These are phyloP conservation scores for Cyanidioschyzon merolae DNA, from an alignment of 23 red algal species.

Conservation along the genomic window DNA sequence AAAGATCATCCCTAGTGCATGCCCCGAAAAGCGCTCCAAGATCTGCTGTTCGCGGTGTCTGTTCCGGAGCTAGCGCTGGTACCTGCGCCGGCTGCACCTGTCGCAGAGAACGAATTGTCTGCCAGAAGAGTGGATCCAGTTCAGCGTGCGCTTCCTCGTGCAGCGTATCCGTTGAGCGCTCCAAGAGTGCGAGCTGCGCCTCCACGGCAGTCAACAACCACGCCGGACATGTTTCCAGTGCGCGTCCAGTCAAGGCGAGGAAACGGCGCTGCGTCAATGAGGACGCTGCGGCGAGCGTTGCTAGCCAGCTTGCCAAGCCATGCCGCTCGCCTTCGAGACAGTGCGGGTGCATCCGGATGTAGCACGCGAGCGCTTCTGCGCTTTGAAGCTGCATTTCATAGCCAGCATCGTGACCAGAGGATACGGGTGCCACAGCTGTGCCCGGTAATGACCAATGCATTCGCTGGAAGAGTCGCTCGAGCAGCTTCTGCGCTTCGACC, in stretches of 20 bases:
- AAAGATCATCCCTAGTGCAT: neutral
- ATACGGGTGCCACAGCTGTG: neutral
- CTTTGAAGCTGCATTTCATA: neutral
- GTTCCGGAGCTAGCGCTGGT: neutral
- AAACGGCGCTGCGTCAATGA: neutral
- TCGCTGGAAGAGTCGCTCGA: neutral
- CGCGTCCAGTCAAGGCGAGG: neutral
- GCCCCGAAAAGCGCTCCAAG: neutral
- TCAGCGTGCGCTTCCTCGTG: neutral
- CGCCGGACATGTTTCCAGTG: neutral
- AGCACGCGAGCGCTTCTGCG: neutral
- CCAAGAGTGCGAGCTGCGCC: neutral
- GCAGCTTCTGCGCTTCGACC: neutral
- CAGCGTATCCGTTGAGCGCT: neutral
- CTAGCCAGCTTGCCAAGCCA: neutral
- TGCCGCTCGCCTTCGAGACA: neutral
- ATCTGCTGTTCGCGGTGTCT: neutral
- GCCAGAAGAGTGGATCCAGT: neutral
- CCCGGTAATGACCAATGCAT: neutral
- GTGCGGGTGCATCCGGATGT: neutral
- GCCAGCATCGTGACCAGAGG: neutral
- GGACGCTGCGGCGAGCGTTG: neutral
- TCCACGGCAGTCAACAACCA: neutral
- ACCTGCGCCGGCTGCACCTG: neutral
- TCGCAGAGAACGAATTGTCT: neutral